Evolutionary conservation across 352 stramenopile species (phyloP).

Genomic region (Pythium guiyangense): DNA sequence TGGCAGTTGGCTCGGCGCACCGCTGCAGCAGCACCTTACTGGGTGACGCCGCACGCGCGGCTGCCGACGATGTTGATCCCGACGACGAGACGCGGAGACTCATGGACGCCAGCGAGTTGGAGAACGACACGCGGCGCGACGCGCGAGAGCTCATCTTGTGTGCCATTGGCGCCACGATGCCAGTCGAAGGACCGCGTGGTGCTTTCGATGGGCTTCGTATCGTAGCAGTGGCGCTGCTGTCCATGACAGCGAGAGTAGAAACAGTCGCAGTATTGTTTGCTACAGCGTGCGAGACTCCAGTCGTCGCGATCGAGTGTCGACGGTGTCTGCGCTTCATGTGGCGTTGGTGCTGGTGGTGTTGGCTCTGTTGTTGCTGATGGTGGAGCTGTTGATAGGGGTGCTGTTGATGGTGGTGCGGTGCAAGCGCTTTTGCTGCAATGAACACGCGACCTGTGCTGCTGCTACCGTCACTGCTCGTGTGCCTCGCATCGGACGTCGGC

Average conservation of each 20-base stretch:
- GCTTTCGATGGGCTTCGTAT: no score
- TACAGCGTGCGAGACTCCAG: no score
- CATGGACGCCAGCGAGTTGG: slow-evolving; percentile 2
- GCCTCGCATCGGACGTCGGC: no score
- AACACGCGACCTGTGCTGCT: no score
- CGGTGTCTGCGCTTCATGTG: slow-evolving; percentile 2
- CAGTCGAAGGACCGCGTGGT: no score
- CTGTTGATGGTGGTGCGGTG: slow-evolving; percentile 17
- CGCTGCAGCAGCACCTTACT: background rate
- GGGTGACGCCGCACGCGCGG: background rate
- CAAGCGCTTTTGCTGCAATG: no score
- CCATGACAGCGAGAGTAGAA: background rate
- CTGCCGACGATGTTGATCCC: background rate
- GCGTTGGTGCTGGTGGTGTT: no score
- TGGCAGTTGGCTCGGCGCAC: no score
- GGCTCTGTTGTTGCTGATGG: slow-evolving; percentile 14
- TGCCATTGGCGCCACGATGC: slow-evolving; percentile 6
- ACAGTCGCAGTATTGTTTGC: no score
- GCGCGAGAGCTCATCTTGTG: background rate
- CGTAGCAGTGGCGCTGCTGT: background rate
- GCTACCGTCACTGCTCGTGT: no score
- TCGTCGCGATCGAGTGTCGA: slow-evolving; percentile 9
- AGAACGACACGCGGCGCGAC: slow-evolving; percentile 5
- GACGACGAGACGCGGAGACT: background rate
- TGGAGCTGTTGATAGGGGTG: no score